These are phyloP conservation scores for Apiospora koreana DNA, from an alignment of 2,329 filamentous ascomycete species.

Conservation along the genomic window DNA sequence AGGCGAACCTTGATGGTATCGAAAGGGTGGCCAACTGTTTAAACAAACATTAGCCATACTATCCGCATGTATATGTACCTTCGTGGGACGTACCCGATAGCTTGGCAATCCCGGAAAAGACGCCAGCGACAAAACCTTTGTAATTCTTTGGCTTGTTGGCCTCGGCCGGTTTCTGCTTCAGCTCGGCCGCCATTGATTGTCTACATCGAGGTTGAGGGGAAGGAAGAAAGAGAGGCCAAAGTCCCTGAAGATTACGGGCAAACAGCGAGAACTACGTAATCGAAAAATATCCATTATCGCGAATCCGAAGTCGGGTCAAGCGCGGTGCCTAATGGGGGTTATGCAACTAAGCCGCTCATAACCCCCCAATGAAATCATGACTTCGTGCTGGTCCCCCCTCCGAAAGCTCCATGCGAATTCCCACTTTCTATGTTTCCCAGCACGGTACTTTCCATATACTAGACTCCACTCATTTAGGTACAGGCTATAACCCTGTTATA, in stretches of 20 bases:
- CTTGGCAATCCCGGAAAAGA: slow-evolving; percentile 93
- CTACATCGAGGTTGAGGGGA: neutral
- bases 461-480: slow-evolving; percentile 5
- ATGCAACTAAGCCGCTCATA: slow-evolving; percentile 1
- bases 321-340: neutral
- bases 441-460: neutral
- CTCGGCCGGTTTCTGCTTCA: slow-evolving; percentile 35
- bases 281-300: neutral
- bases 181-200: slow-evolving; percentile 27
- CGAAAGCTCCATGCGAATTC: neutral
- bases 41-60: neutral
- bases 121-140: slow-evolving; percentile 95
- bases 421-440: neutral
- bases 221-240: neutral
- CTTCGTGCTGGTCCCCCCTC: neutral
- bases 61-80: neutral
- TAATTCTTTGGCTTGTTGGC: slow-evolving; percentile 59
- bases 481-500: neutral
- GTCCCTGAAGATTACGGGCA: neutral
- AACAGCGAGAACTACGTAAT: neutral
- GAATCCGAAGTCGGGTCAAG: slow-evolving; percentile 2
- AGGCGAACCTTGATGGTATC: slow-evolving; percentile 94
- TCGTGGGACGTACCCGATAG: slow-evolving; percentile 65
- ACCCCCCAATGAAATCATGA: neutral
- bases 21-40: slow-evolving; percentile 70